Conservation (phyloP, 805 yeast genomes). For the Candida silvicultrix region DNA sequence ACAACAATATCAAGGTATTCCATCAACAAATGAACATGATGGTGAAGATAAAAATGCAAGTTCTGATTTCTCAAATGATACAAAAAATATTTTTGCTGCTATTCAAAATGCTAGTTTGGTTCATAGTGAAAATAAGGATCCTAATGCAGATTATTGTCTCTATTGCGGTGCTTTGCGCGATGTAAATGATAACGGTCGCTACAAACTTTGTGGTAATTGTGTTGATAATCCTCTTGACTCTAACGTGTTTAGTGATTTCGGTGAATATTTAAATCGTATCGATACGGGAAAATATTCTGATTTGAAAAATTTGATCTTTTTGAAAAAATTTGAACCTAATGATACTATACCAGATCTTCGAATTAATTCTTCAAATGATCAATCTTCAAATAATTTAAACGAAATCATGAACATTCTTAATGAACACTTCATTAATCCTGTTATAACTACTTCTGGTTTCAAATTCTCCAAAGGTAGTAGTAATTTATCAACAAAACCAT, state of each 20-base stretch:
- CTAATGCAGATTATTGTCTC: slow-evolving; percentile 11
- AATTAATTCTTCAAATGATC: slow-evolving; percentile 1
- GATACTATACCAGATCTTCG: slow-evolving; percentile 13
- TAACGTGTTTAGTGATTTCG: slow-evolving; percentile 18
- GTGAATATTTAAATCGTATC: slow-evolving; percentile 12
- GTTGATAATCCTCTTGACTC: slow-evolving; percentile 19
- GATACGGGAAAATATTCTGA: slow-evolving; percentile 10
- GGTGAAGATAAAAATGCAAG: not conserved
- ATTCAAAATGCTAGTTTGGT: slow-evolving; percentile 7
- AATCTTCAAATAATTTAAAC: slow-evolving; percentile 10
- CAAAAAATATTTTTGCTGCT: slow-evolving; percentile 11
- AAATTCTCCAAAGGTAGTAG: slow-evolving; percentile 17
- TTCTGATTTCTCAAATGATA: slow-evolving; percentile 3
- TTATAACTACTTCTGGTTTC: slow-evolving; percentile 18
- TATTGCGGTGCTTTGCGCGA: slow-evolving; percentile 19
- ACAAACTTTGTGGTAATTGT: slow-evolving; percentile 21
- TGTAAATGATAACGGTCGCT: slow-evolving; percentile 22
- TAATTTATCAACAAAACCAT: slow-evolving; percentile 15
- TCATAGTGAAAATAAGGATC: slow-evolving; percentile 1
- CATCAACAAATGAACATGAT: slow-evolving; percentile 1
- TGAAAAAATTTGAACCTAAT: slow-evolving; percentile 10
- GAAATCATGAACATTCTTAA: slow-evolving; percentile 10
- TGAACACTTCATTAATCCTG: slow-evolving; percentile 9
- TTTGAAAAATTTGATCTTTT: slow-evolving; percentile 15
- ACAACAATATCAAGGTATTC: slow-evolving; percentile 1